phyloP scores from a whole-genome alignment of 1,139 yeast species.

The Sugiyamaella grinbergsii region DNA sequence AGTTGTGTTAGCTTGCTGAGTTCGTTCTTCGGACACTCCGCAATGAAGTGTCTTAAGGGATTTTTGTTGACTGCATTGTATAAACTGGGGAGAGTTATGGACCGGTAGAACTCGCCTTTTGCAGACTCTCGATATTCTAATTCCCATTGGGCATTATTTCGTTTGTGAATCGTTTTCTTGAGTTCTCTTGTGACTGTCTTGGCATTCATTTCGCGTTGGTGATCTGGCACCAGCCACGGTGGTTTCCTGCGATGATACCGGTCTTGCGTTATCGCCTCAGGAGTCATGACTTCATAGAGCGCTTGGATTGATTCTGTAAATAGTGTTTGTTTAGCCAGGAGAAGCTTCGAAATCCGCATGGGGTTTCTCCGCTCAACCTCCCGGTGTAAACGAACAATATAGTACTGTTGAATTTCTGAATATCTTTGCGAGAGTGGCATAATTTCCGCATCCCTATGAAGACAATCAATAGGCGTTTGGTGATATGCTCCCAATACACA shows the following conservation, averaged over 20 bases:
- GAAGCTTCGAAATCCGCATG: slow-evolving; percentile 7
- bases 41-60: background rate
- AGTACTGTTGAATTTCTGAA: background rate
- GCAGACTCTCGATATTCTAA: no score
- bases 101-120: background rate
- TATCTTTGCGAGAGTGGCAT: background rate
- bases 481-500: background rate
- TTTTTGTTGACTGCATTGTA: no score
- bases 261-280: no score
- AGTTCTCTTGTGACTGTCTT: no score
- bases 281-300: no score
- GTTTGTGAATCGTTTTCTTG: no score
- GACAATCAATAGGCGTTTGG: background rate
- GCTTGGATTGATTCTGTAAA: no score
- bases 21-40: background rate
- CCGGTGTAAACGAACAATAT: background rate
- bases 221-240: no score
- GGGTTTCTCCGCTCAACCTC: no score
- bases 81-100: background rate
- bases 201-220: no score
- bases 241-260: no score
- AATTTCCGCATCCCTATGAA: slow-evolving; percentile 1
- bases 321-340: background rate
- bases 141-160: no score
- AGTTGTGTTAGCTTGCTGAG: background rate